Percentiles rank a stretch among this genome's conserved stretches.
Evolutionary conservation across 192 early-diverging fungal genomes (phyloP).

Genomic region (Geosiphon pyriformis): DNA sequence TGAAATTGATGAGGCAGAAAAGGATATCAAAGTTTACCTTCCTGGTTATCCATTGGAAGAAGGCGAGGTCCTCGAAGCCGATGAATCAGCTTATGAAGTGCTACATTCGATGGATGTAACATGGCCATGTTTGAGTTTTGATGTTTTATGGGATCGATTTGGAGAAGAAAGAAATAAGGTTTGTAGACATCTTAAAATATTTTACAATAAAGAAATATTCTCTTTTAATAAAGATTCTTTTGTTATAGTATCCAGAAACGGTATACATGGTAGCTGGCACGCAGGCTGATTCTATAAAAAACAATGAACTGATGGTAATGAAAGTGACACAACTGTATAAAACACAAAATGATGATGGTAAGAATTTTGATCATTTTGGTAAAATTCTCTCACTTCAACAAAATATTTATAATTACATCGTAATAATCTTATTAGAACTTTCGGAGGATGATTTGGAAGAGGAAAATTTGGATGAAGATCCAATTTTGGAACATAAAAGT

Average conservation of each 20-base stretch:
- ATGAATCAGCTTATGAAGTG: constrained; percentile 95
- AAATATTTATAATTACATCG: constrained; percentile 3
- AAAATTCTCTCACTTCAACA: neutral
- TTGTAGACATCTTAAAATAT: neutral
- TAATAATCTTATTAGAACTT: constrained; percentile 11
- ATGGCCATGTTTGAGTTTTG: constrained; percentile 97
- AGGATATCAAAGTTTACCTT: constrained; percentile 69
- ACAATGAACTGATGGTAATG: constrained; percentile 92
- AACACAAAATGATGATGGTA: constrained; percentile 74
- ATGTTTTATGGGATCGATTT: constrained; percentile 83
- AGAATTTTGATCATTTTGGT: constrained; percentile 4
- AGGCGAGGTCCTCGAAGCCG: constrained; percentile 89
- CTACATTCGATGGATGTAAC: constrained; percentile 87
- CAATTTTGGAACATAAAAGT: constrained; percentile 78
- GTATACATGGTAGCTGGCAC: constrained; percentile 92
- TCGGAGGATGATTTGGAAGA: constrained; percentile 59
- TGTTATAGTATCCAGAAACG: constrained; percentile 76
- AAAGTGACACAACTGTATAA: constrained; percentile 91
- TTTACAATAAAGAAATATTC: neutral
- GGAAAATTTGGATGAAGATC: constrained; percentile 90
- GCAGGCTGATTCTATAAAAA: constrained; percentile 73
- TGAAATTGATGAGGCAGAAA: constrained; percentile 52
- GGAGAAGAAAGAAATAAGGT: constrained; percentile 64
- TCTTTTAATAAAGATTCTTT: neutral
- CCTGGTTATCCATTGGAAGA: constrained; percentile 83